Evolutionary conservation across 306 rosid species (phyloP).

Genomic region (Vachellia pachyceras): DNA sequence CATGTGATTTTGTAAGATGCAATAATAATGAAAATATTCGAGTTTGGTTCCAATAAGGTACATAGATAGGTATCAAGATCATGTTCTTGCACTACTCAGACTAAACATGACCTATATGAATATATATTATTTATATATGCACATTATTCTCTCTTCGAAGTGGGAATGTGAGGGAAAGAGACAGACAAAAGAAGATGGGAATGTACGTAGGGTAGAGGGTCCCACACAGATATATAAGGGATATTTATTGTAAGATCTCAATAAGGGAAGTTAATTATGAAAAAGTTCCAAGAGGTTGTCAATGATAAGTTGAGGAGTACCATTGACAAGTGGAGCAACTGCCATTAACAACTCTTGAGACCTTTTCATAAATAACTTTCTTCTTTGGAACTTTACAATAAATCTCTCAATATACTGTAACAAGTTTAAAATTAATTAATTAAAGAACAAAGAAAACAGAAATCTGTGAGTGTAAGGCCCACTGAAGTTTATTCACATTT

Average conservation of each 20-base stretch:
- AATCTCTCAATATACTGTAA: too few species aligned
- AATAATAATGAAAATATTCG: slow-evolving; percentile 1
- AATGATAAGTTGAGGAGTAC: too few species aligned
- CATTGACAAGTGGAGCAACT: too few species aligned
- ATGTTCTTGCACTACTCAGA: background rate
- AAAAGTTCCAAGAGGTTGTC: too few species aligned
- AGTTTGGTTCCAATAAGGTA: slow-evolving; percentile 27
- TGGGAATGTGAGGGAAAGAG: slow-evolving; percentile 40
- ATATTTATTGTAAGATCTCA: too few species aligned
- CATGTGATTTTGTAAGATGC: background rate
- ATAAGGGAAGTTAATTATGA: too few species aligned
- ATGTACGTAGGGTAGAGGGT: slow-evolving; percentile 48
- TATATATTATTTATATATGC: too few species aligned
- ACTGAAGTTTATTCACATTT: background rate
- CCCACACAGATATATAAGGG: background rate
- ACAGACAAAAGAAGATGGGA: slow-evolving; percentile 41
- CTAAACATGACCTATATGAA: slow-evolving; percentile 31
- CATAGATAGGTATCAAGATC: slow-evolving; percentile 26
- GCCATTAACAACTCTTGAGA: too few species aligned
- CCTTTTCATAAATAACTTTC: too few species aligned
- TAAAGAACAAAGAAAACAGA: slow-evolving; percentile 37
- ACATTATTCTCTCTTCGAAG: too few species aligned
- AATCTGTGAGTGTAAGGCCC: background rate
- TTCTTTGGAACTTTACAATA: too few species aligned
- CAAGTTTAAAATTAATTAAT: background rate